phyloP scores from a whole-genome alignment of 768 basidiomycete genomes.

The Tulasnella sp. region DNA sequence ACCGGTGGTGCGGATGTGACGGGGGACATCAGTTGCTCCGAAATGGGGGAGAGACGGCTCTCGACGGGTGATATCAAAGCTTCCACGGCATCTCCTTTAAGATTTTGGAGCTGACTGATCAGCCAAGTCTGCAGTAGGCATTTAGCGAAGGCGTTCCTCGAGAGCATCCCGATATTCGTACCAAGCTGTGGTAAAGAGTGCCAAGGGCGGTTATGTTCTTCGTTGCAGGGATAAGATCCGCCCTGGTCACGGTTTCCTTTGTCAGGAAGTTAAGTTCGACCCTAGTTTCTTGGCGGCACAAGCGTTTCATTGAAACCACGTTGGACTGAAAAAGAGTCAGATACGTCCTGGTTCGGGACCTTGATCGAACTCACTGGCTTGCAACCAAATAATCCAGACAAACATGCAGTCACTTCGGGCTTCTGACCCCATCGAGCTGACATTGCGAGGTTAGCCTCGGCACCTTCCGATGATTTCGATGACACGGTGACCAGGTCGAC shows the following conservation, averaged over 20 bases:
- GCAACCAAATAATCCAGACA: conserved; percentile 51
- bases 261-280: conserved; percentile 64
- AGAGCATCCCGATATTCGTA: conserved; percentile 36
- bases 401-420: conserved; percentile 64
- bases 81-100: conserved; percentile 59
- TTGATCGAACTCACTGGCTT: conserved; percentile 40
- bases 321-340: conserved; percentile 32
- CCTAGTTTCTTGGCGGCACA: conserved; percentile 71
- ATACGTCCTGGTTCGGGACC: not conserved
- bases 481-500: conserved; percentile 54
- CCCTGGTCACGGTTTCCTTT: conserved; percentile 45
- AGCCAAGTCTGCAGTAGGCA: conserved; percentile 66
- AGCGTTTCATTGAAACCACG: conserved; percentile 36
- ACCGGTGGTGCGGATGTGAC: conserved; percentile 44
- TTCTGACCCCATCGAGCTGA: conserved; percentile 68
- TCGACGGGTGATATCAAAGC: conserved; percentile 6
- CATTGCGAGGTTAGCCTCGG: conserved; percentile 30
- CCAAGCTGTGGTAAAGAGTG: conserved; percentile 77
- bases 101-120: conserved; percentile 53
- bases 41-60: conserved; percentile 40
- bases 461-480: conserved; percentile 24
- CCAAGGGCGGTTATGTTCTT: conserved; percentile 70
- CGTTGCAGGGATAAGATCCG: conserved; percentile 61
- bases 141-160: conserved; percentile 10
- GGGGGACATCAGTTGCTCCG: conserved; percentile 33